Conservation (phyloP, 257 asterid genomes). For the Solanum boliviense region DNA sequence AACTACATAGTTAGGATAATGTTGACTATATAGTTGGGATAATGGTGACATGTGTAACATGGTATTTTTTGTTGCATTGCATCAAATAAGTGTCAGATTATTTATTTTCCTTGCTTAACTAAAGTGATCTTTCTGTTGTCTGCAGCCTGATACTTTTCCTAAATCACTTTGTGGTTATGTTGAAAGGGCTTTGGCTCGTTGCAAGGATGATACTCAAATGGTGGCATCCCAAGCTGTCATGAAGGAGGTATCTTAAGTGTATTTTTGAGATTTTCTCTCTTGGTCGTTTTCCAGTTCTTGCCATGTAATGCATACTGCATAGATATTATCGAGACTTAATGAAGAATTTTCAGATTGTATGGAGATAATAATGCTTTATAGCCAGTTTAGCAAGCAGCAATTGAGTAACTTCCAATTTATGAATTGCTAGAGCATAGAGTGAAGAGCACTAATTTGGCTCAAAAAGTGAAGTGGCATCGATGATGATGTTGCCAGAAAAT, state of each 20-base stretch:
- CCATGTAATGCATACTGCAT: not conserved
- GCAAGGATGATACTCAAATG: slow-evolving; percentile 79
- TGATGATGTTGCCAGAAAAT: not conserved
- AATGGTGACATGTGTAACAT: not conserved
- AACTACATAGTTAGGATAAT: not conserved
- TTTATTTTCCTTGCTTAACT: not conserved
- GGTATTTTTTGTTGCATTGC: not conserved
- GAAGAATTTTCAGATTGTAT: not conserved
- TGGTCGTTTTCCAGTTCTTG: not conserved
- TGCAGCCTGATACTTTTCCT: slow-evolving; percentile 81
- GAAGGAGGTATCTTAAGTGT: slow-evolving; percentile 68
- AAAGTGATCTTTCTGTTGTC: slow-evolving; percentile 17
- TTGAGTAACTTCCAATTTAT: not conserved
- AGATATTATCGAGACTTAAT: not conserved
- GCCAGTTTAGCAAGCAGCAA: not conserved
- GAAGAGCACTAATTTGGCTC: not conserved
- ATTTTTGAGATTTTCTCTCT: not conserved
- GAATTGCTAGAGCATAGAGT: not conserved
- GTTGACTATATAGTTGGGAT: not conserved
- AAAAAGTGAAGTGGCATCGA: not conserved
- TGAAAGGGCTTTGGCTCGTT: slow-evolving; percentile 96
- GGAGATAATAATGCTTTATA: not conserved
- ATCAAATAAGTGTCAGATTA: not conserved
- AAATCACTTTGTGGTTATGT: slow-evolving; percentile 93
- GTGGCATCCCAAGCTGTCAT: slow-evolving; percentile 67